Conservation (phyloP, 2,329 filamentous ascomycete species). For the Tolypocladium amazonense region DNA sequence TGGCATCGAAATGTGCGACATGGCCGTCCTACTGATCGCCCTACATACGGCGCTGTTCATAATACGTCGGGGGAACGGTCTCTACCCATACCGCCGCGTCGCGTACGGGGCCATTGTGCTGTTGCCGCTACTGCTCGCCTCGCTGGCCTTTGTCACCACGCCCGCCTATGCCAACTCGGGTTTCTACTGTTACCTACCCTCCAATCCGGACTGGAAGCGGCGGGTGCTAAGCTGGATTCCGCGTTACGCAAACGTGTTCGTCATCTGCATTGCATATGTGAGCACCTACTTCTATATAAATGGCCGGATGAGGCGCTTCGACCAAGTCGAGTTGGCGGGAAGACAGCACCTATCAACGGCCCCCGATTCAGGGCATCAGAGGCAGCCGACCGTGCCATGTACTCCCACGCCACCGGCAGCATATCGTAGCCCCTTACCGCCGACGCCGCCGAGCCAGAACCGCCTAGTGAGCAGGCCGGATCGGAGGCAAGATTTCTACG, state of each 20-base stretch:
- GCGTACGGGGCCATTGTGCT: constrained; percentile 48
- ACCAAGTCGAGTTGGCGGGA: constrained; percentile 6
- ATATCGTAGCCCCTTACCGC: constrained; percentile 21
- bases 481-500: neutral
- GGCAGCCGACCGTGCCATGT: constrained; percentile 4
- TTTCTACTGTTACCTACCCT: constrained; percentile 60
- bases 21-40: constrained; percentile 62
- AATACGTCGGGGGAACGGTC: constrained; percentile 50
- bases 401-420: constrained; percentile 19
- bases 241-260: constrained; percentile 55
- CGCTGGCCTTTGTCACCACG: constrained; percentile 51
- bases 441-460: constrained; percentile 11
- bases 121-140: constrained; percentile 49
- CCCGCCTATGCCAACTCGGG: constrained; percentile 51
- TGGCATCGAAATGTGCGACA: constrained; percentile 60
- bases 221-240: constrained; percentile 63
- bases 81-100: constrained; percentile 55
- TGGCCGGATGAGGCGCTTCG: constrained; percentile 29
- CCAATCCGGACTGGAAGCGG: constrained; percentile 57
- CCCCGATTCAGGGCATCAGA: constrained; percentile 4
- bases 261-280: constrained; percentile 54
- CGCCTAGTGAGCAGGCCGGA: constrained; percentile 6
- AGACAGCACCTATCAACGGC: neutral
- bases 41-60: constrained; percentile 65
- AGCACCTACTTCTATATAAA: constrained; percentile 61